These are phyloP conservation scores for Pyrus hybrid DNA, from an alignment of 331 rosid genomes.

Conservation along the genomic window DNA sequence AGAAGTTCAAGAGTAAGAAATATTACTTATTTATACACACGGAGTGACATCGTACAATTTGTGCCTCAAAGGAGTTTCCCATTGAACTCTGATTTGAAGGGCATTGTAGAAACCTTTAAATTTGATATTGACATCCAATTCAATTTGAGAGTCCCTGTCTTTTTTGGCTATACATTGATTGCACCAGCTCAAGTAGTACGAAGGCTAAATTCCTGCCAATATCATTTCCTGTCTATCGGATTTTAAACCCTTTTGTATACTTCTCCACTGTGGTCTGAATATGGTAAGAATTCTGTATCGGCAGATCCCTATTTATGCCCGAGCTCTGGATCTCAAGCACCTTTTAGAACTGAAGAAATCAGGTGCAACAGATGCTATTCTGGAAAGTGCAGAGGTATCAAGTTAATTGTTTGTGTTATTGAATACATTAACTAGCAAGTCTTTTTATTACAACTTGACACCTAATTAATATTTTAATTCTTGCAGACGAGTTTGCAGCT, in stretches of 20 bases:
- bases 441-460: neutral
- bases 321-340: slow-evolving; percentile 81
- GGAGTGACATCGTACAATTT: neutral
- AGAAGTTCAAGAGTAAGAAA: neutral
- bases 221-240: neutral
- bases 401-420: neutral
- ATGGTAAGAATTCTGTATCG: slow-evolving; percentile 16
- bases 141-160: neutral
- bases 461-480: slow-evolving; percentile 17
- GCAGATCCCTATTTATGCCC: slow-evolving; percentile 88
- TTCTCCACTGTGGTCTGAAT: slow-evolving; percentile 2
- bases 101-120: neutral
- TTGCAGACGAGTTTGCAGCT: slow-evolving; percentile 90
- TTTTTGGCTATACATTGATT: neutral
- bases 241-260: neutral
- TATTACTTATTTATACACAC: neutral
- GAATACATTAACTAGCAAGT: neutral
- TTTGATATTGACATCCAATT: neutral
- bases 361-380: slow-evolving; percentile 88
- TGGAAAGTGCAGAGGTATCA: slow-evolving; percentile 86
- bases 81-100: neutral
- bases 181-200: neutral
- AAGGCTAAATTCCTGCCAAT: neutral
- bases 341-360: slow-evolving; percentile 83
- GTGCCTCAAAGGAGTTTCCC: neutral